phyloP scores from a whole-genome alignment of 129 eudicot genomes.

The Pittosporum tobira region DNA sequence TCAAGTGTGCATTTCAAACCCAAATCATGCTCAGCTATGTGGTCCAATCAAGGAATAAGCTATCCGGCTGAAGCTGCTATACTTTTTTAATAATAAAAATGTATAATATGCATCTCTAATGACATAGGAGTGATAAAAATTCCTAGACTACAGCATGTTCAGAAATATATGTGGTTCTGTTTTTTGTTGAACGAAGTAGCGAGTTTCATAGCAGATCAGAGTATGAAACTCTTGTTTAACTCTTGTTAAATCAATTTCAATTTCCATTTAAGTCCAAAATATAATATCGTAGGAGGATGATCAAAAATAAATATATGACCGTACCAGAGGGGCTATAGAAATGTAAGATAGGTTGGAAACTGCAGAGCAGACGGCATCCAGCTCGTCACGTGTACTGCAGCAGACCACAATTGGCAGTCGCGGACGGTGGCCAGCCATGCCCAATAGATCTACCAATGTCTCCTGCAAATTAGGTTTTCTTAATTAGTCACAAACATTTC shows the following conservation, averaged over 20 bases:
- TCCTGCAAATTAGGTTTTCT: constrained; percentile 33
- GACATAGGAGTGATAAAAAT: background rate
- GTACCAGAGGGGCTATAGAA: constrained; percentile 57
- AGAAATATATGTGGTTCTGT: background rate
- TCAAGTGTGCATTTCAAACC: too few species aligned
- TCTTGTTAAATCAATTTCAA: too few species aligned
- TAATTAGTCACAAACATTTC: background rate
- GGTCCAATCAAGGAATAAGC: too few species aligned
- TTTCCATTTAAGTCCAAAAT: background rate
- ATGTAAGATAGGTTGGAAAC: constrained; percentile 56
- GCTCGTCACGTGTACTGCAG: constrained; percentile 84
- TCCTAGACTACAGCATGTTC: background rate
- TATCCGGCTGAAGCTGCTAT: too few species aligned
- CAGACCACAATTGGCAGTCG: constrained; percentile 81
- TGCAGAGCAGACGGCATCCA: constrained; percentile 78
- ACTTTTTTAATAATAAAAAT: too few species aligned
- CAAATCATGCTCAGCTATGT: too few species aligned
- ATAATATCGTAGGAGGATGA: background rate
- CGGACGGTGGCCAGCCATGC: constrained; percentile 76
- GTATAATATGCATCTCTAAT: background rate
- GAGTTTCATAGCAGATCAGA: too few species aligned
- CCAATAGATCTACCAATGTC: constrained; percentile 68
- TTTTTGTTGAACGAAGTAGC: background rate
- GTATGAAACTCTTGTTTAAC: too few species aligned
- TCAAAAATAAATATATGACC: background rate